Evolutionary conservation across 139 green algal genomes (phyloP).

Genomic region (Volvox reticuliferus): DNA sequence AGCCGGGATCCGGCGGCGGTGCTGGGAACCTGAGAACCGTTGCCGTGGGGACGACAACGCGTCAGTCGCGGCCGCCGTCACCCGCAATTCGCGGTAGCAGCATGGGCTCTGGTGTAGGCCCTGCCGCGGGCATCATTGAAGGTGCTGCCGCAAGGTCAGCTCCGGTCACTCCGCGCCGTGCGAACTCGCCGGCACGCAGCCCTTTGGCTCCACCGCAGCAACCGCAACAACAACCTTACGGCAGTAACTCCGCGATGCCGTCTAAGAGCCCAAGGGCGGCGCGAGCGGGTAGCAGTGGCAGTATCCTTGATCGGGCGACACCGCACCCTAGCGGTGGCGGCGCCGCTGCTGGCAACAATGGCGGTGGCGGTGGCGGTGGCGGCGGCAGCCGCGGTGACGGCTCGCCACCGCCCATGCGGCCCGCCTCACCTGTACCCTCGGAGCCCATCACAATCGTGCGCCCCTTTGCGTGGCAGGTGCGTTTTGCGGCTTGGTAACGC

Average conservation of each 20-base stretch:
- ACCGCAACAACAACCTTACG: background rate
- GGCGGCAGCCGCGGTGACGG: background rate
- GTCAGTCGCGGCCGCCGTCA: background rate
- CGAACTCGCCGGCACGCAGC: slow-evolving; percentile 7
- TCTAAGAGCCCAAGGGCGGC: slow-evolving; percentile 16
- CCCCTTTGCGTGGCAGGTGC: slow-evolving; percentile 40
- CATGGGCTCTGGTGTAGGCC: background rate
- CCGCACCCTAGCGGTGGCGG: background rate
- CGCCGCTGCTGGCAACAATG: background rate
- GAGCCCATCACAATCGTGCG: slow-evolving; percentile 31
- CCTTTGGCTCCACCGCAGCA: background rate
- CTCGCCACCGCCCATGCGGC: background rate
- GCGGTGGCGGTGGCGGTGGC: background rate
- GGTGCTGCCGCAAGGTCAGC: background rate
- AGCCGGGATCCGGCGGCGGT: background rate
- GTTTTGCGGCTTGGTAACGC: background rate
- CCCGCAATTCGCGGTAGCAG: background rate
- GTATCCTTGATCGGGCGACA: slow-evolving; percentile 28
- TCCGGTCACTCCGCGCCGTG: background rate
- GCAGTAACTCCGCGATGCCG: background rate
- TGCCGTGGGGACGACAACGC: too few relatives aligned
- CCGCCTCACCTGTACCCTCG: background rate
- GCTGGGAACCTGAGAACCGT: too few relatives aligned
- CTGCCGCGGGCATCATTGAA: background rate
- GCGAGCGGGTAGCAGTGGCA: background rate